Conservation (phyloP, 1,284 basidiomycete genomes). For the Trichosporon sp. region DNA sequence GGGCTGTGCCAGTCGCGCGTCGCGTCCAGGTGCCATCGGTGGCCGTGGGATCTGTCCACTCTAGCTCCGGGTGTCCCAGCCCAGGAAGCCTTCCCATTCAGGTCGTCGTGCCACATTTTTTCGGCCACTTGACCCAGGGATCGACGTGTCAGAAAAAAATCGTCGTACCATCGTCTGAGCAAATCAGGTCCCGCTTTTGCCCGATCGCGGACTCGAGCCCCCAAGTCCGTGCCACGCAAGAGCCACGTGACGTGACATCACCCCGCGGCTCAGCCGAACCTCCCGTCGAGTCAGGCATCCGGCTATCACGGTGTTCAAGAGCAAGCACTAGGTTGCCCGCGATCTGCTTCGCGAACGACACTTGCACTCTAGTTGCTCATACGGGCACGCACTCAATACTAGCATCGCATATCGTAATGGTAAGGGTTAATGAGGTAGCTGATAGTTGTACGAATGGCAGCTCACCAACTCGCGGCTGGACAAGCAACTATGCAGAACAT, state of each 20-base stretch:
- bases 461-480: neutral
- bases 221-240: neutral
- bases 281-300: neutral
- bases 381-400: neutral
- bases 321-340: neutral
- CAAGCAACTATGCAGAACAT: neutral
- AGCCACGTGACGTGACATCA: neutral
- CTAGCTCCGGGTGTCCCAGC: neutral
- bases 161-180: neutral
- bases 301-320: neutral
- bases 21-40: neutral
- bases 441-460: neutral
- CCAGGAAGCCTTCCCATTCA: neutral
- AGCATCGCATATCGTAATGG: neutral
- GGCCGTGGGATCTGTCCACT: neutral
- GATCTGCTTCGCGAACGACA: too few relatives aligned
- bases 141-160: neutral
- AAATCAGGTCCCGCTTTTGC: neutral
- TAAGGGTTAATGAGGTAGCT: neutral
- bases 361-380: neutral
- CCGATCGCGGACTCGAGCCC: neutral
- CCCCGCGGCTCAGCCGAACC: neutral
- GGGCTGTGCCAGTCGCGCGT: neutral
- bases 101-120: constrained; percentile 1
- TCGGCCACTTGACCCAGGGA: neutral